Conservation (phyloP, 805 yeast species). For the Candida montana region DNA sequence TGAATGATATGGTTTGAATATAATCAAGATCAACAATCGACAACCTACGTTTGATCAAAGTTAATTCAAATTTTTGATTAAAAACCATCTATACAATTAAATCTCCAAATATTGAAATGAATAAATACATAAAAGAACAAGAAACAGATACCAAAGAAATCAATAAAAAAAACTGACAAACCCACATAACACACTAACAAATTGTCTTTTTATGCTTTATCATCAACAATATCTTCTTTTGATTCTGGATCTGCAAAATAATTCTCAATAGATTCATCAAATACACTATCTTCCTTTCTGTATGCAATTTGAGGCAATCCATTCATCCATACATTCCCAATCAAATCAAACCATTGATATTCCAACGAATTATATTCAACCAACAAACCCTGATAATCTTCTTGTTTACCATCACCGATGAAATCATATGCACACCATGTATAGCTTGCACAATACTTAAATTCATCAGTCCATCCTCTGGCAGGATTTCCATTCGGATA, state of each 20-base stretch:
- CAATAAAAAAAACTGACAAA: no score
- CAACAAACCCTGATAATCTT: constrained; percentile 10
- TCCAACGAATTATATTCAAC: constrained; percentile 13
- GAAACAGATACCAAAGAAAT: no score
- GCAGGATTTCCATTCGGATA: constrained; percentile 31
- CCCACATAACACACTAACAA: background rate
- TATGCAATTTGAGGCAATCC: constrained; percentile 9
- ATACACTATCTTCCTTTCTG: background rate
- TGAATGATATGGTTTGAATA: no score
- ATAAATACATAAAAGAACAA: no score
- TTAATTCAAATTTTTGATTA: no score
- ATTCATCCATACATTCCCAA: constrained; percentile 24
- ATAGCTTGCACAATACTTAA: constrained; percentile 33
- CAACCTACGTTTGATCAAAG: no score
- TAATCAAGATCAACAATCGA: no score
- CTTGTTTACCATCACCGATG: constrained; percentile 30
- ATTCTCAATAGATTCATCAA: background rate
- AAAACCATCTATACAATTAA: no score
- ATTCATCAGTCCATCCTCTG: constrained; percentile 31
- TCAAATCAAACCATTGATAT: constrained; percentile 19
- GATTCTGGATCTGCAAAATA: background rate
- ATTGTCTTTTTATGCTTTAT: no score
- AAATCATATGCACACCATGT: constrained; percentile 43
- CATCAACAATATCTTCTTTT: background rate
- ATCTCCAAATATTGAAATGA: no score